These are phyloP conservation scores for Leccinellum rugosiceps DNA, from an alignment of 768 basidiomycete species.

Conservation along the genomic window DNA sequence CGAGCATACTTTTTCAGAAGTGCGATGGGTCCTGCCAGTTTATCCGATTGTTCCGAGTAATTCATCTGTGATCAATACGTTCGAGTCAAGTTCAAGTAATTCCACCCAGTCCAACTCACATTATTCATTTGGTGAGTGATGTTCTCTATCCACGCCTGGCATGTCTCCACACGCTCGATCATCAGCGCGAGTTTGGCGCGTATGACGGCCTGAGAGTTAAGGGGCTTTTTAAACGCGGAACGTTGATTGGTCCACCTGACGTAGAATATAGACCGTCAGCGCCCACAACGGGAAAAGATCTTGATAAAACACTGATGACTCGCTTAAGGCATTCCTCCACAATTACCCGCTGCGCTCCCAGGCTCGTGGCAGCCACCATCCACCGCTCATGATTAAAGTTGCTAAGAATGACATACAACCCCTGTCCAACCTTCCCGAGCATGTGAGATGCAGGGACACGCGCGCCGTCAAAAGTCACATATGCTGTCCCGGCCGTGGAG, in stretches of 20 bases:
- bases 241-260: conserved; percentile 85
- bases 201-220: conserved; percentile 81
- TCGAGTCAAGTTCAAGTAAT: background rate
- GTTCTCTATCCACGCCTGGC: conserved; percentile 86
- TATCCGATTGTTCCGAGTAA: conserved; percentile 79
- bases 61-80: conserved; percentile 57
- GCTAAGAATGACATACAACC: conserved; percentile 77
- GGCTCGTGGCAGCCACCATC: conserved; percentile 75
- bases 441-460: conserved; percentile 85
- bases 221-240: conserved; percentile 85
- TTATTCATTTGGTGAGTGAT: conserved; percentile 93
- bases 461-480: conserved; percentile 75
- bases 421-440: conserved; percentile 82
- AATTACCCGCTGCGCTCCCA: conserved; percentile 72
- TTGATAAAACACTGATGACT: background rate
- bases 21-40: conserved; percentile 85
- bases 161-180: conserved; percentile 86
- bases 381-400: conserved; percentile 91
- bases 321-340: conserved; percentile 92
- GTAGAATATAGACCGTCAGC: conserved; percentile 10
- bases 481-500: conserved; percentile 85
- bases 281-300: background rate
- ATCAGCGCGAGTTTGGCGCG: conserved; percentile 83
- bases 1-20: conserved; percentile 77
- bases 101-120: conserved; percentile 36